phyloP scores from a whole-genome alignment of 495 filamentous ascomycete species.

The Podospora didyma region DNA sequence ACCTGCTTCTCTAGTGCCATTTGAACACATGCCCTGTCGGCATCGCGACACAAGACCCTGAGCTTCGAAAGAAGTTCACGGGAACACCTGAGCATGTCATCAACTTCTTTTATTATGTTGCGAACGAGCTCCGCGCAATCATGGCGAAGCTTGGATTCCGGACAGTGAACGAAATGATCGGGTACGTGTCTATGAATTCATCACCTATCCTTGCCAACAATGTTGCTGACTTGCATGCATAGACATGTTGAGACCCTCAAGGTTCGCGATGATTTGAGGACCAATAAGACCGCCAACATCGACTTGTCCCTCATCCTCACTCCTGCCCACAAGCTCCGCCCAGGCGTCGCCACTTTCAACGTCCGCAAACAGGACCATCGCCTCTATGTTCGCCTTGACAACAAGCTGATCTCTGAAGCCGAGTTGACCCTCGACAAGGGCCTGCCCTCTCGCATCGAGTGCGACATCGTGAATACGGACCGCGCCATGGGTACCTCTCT shows the following conservation, averaged over 20 bases:
- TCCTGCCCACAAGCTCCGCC: conserved; percentile 91
- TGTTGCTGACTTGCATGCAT: neutral
- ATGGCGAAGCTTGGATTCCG: conserved; percentile 96
- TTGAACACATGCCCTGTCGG: conserved; percentile 93
- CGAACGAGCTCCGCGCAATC: conserved; percentile 96
- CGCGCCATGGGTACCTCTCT: conserved; percentile 91
- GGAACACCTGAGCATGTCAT: conserved; percentile 97
- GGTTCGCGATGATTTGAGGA: conserved; percentile 84
- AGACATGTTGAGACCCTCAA: conserved; percentile 76
- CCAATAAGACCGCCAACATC: conserved; percentile 85
- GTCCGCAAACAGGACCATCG: conserved; percentile 97
- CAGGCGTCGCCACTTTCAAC: conserved; percentile 97
- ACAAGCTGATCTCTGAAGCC: conserved; percentile 97
- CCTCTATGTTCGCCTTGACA: conserved; percentile 91
- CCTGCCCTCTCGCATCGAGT: conserved; percentile 90
- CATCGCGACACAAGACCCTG: conserved; percentile 94
- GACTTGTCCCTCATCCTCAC: conserved; percentile 95
- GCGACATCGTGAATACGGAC: conserved; percentile 97
- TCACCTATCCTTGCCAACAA: neutral
- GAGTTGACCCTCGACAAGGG: conserved; percentile 97
- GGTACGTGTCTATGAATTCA: conserved; percentile 21
- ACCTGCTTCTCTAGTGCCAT: conserved; percentile 12
- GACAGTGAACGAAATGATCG: conserved; percentile 98
- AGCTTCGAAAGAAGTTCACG: conserved; percentile 90
- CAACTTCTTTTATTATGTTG: conserved; percentile 99